These are phyloP conservation scores for Themeda triandra DNA, from an alignment of 176 grass and related monocot genomes.

Conservation along the genomic window DNA sequence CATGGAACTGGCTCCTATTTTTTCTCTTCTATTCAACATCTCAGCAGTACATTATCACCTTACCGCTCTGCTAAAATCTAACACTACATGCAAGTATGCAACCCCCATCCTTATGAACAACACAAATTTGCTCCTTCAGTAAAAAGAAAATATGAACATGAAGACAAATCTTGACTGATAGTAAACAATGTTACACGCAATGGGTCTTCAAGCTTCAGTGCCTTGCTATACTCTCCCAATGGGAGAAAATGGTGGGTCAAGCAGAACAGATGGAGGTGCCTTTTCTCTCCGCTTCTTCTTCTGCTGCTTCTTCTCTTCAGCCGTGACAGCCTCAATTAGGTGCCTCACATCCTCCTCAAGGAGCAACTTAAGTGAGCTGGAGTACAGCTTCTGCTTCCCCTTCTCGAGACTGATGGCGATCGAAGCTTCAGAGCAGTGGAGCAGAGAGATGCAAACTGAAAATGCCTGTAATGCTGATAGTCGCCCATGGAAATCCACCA, in stretches of 20 bases:
- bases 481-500: constrained; percentile 82
- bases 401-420: constrained; percentile 54
- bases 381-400: constrained; percentile 66
- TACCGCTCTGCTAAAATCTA: constrained; percentile 31
- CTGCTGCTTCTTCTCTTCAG: constrained; percentile 67
- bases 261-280: constrained; percentile 45
- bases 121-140: constrained; percentile 16
- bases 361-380: constrained; percentile 74
- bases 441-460: constrained; percentile 72
- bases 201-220: neutral
- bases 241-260: constrained; percentile 76
- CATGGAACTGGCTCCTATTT: neutral
- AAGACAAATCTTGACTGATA: neutral
- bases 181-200: neutral
- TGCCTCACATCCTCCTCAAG: constrained; percentile 89
- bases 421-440: constrained; percentile 70
- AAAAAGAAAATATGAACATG: constrained; percentile 35
- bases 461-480: constrained; percentile 88
- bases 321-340: constrained; percentile 74
- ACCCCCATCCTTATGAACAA: constrained; percentile 29
- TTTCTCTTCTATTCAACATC: constrained; percentile 17
- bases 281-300: constrained; percentile 44
- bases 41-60: constrained; percentile 19
- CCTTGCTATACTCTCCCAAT: constrained; percentile 72
- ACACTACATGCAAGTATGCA: constrained; percentile 29